Evolutionary conservation across 768 basidiomycete genomes (phyloP), one percentile per base, ranked within the genome.

Genomic region (Lactarius evosmus): DNA sequence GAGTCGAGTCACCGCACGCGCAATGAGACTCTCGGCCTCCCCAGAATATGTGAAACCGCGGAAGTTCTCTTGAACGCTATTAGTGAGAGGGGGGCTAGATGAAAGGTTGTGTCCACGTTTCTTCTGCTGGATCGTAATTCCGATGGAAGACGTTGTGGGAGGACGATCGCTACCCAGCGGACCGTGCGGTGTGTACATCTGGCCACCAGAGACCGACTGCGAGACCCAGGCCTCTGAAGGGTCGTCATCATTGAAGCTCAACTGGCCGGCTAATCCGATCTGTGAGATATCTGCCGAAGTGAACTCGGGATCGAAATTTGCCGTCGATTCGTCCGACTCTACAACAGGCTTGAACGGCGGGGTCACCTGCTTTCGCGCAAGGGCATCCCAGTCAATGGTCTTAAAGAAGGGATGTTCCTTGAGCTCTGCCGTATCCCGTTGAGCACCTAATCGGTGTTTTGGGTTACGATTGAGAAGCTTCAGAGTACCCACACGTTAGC

Each of bases 271-370:
- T 54, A 75, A 73, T 55, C 82, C 89, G 65, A 84, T 82, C 66
- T 92, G 86, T 17, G 87, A 83, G 57, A 98, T 80, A 73, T 96
- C 90, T n/a, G 93, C 89, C 29, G 86, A 83, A 4, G 97, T 99
- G 76, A 99, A 99, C 77, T 98, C 95, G 32, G 94, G 93, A 74
- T 99, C 97, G 72, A 99, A 99, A 79, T 98, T 98, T 67, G 87
- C 87, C n/a, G 93, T 94, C 17, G 90, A 93, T 76, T 99, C 97
- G 79, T 99, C 97, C 19, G 93, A 96, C 76, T 98, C 95, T 67
- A 99, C 97, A 65, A 89, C 82, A 27, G 97, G 97, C 74, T 98
- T 98, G 82, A 98, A 99, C 1, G 97, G 97, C 4, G 97, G 96
- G 0, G 95, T 93, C 51, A 95, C 86, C 72, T 96, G 91, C 72